Evolutionary conservation across 2,329 filamentous ascomycete genomes (phyloP).

Genomic region (Ampelomyces quisqualis): DNA sequence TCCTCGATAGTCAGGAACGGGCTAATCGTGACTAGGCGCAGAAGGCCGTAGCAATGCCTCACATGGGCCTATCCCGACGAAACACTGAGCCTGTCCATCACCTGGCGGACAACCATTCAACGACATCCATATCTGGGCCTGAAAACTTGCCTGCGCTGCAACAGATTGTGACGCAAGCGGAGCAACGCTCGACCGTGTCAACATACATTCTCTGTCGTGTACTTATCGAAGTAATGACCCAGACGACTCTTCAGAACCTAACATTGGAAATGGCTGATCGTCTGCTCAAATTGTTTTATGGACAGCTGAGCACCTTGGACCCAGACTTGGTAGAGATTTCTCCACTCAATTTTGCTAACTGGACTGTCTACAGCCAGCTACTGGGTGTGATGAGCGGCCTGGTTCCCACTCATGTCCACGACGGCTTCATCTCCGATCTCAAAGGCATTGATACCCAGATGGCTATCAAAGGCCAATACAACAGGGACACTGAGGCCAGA

Average conservation of each 20-base stretch:
- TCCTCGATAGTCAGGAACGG: neutral
- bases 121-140: slow-evolving; percentile 29
- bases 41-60: slow-evolving; percentile 27
- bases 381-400: slow-evolving; percentile 95
- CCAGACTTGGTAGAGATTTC: slow-evolving; percentile 76
- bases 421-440: slow-evolving; percentile 78
- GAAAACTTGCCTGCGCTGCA: slow-evolving; percentile 53
- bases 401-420: slow-evolving; percentile 81
- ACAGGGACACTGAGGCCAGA: slow-evolving; percentile 72
- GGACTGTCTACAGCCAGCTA: slow-evolving; percentile 89
- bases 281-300: slow-evolving; percentile 92
- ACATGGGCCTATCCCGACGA: slow-evolving; percentile 36
- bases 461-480: slow-evolving; percentile 65
- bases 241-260: slow-evolving; percentile 79
- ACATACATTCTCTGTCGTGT: slow-evolving; percentile 96
- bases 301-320: slow-evolving; percentile 87
- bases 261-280: slow-evolving; percentile 92
- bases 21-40: slow-evolving; percentile 32
- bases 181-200: slow-evolving; percentile 88
- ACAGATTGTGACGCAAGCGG: slow-evolving; percentile 74
- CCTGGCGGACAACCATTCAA: slow-evolving; percentile 25
- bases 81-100: slow-evolving; percentile 40
- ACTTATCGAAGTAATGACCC: slow-evolving; percentile 87
- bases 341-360: slow-evolving; percentile 85
- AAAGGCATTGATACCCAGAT: slow-evolving; percentile 76